Conservation (phyloP, 495 filamentous ascomycete species). For the Articulospora tetracladia region DNA sequence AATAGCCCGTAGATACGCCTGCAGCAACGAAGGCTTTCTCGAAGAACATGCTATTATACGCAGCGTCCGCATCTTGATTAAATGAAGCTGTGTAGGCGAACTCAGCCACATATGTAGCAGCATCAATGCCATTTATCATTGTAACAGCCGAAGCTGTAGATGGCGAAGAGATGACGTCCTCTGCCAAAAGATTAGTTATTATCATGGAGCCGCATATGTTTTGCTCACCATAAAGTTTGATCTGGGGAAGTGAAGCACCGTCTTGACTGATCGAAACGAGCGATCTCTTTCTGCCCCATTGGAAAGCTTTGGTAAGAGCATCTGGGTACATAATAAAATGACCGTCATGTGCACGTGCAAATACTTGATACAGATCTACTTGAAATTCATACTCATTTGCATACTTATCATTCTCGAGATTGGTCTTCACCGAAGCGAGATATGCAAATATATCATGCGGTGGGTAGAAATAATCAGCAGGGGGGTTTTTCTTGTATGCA, state of each 20-base stretch:
- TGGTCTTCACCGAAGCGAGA: conserved; percentile 31
- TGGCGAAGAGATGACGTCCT: conserved; percentile 19
- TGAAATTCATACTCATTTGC: conserved; percentile 39
- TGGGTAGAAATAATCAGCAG: conserved; percentile 38
- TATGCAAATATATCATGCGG: conserved; percentile 40
- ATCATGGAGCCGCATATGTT: not conserved
- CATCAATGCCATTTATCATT: conserved; percentile 26
- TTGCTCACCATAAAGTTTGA: conserved; percentile 32
- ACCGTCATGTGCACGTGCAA: conserved; percentile 40
- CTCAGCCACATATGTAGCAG: conserved; percentile 19
- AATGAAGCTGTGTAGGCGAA: conserved; percentile 21
- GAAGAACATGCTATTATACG: conserved; percentile 43
- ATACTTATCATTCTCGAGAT: conserved; percentile 35
- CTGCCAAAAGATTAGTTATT: conserved; percentile 3
- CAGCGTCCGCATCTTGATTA: conserved; percentile 40
- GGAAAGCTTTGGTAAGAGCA: conserved; percentile 32
- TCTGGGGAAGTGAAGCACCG: conserved; percentile 30
- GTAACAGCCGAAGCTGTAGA: conserved; percentile 20
- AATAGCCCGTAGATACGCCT: conserved; percentile 33
- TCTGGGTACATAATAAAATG: conserved; percentile 41
- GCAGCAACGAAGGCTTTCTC: conserved; percentile 18
- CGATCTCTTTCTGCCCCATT: conserved; percentile 30
- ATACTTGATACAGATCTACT: conserved; percentile 34
- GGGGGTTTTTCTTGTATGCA: conserved; percentile 38
- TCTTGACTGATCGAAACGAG: conserved; percentile 38